These are phyloP conservation scores for Myxozyma vanderwaltii DNA, from an alignment of 805 yeast genomes.

Conservation along the genomic window DNA sequence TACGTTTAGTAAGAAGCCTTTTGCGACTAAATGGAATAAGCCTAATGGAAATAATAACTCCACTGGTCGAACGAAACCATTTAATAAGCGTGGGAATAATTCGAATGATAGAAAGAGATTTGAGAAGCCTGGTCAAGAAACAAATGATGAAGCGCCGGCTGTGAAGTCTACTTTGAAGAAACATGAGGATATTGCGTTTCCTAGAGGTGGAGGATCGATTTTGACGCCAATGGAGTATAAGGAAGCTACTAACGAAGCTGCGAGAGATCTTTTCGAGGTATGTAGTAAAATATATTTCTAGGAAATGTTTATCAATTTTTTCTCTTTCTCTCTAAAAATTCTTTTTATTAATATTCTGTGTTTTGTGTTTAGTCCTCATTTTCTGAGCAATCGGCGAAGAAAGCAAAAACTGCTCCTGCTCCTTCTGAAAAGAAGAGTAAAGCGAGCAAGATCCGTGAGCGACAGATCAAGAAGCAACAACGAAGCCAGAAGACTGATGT, in stretches of 20 bases:
- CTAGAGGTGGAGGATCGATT: constrained; percentile 86
- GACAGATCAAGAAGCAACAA: constrained; percentile 27
- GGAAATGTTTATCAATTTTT: too few species aligned
- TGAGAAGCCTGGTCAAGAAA: neutral
- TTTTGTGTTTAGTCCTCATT: constrained; percentile 6
- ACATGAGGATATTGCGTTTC: constrained; percentile 51
- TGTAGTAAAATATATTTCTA: neutral
- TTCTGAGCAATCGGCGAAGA: constrained; percentile 24
- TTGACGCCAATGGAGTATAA: constrained; percentile 88
- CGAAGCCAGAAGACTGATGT: constrained; percentile 3
- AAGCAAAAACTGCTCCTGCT: constrained; percentile 7
- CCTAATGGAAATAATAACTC: neutral
- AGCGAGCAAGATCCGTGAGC: constrained; percentile 12
- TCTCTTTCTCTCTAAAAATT: too few species aligned
- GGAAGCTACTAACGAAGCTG: constrained; percentile 90
- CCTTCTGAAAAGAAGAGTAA: constrained; percentile 9
- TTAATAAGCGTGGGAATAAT: neutral
- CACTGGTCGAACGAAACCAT: constrained; percentile 7
- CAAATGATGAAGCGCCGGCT: neutral
- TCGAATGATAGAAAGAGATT: neutral
- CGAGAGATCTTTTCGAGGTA: constrained; percentile 71
- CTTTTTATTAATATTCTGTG: too few species aligned
- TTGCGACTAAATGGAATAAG: constrained; percentile 11
- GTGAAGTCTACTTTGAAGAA: constrained; percentile 9
- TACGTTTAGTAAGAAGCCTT: constrained; percentile 11